Evolutionary conservation across 164 flowering plant species (phyloP).

Genomic region (Vitis labrusca): DNA sequence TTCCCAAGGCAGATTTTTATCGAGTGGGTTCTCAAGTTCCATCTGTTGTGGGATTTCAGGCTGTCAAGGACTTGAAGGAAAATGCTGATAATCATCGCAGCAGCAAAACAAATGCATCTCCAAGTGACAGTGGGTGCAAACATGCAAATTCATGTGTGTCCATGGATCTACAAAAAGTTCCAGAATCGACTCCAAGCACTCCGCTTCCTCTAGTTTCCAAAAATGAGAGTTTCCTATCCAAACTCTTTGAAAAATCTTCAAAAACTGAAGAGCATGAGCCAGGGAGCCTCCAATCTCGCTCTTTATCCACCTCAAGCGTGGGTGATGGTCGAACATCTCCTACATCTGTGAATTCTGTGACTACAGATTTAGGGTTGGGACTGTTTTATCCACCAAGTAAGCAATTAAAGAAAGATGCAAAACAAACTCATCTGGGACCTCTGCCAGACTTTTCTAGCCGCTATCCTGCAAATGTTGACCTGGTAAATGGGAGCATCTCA

Average conservation of each 20-base stretch:
- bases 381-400: conserved; percentile 26
- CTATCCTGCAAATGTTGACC: conserved; percentile 23
- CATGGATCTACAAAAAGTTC: conserved; percentile 18
- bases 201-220: conserved; percentile 16
- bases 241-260: conserved; percentile 23
- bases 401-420: conserved; percentile 15
- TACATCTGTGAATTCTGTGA: conserved; percentile 50
- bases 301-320: conserved; percentile 25
- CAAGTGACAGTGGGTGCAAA: conserved; percentile 14
- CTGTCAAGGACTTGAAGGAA: conserved; percentile 25
- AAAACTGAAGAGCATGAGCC: conserved; percentile 27
- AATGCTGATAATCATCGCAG: conserved; percentile 10
- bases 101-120: conserved; percentile 13
- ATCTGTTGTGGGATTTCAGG: conserved; percentile 35
- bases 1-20: conserved; percentile 20
- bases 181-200: conserved; percentile 1
- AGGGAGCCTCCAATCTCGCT: conserved; percentile 20
- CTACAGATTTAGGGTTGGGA: conserved; percentile 71
- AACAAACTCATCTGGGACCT: conserved; percentile 16
- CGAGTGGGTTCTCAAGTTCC: conserved; percentile 30
- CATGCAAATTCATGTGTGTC: conserved; percentile 24
- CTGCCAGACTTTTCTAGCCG: conserved; percentile 23
- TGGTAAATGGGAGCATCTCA: conserved; percentile 14
- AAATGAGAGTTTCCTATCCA: conserved; percentile 24
- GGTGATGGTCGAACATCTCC: conserved; percentile 33